Evolutionary conservation across 805 yeast genomes (phyloP).

Genomic region (Metschnikowia cerradonensis): DNA sequence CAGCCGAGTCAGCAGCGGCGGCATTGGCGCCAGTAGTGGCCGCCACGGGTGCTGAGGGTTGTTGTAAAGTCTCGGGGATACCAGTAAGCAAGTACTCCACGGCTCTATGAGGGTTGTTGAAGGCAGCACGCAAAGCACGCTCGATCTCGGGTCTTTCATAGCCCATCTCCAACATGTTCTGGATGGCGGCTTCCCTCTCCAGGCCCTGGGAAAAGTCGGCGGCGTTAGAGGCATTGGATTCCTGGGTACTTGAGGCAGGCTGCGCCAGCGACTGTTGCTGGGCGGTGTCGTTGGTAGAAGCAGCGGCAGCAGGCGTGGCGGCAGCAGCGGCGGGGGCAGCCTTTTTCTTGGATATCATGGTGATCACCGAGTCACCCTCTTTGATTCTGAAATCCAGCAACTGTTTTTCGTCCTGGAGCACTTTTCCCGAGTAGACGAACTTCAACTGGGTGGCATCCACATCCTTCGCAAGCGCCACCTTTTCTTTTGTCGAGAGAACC

Average conservation of each 20-base stretch:
- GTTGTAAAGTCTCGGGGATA: slow-evolving; percentile 62
- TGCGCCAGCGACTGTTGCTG: neutral
- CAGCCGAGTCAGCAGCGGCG: slow-evolving; percentile 11
- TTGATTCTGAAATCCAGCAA: slow-evolving; percentile 71
- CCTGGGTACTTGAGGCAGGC: neutral
- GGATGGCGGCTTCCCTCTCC: slow-evolving; percentile 73
- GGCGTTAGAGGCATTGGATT: slow-evolving; percentile 18
- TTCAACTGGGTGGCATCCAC: slow-evolving; percentile 75
- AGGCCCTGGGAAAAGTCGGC: slow-evolving; percentile 74
- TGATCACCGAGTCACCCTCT: slow-evolving; percentile 83
- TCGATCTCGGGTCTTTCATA: slow-evolving; percentile 85
- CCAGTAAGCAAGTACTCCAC: slow-evolving; percentile 93
- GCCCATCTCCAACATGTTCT: slow-evolving; percentile 92
- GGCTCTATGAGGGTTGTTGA: slow-evolving; percentile 96
- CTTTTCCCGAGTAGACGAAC: slow-evolving; percentile 89
- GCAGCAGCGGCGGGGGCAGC: slow-evolving; percentile 20
- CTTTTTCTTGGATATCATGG: slow-evolving; percentile 67
- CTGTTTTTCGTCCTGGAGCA: slow-evolving; percentile 77
- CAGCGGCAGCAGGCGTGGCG: slow-evolving; percentile 21
- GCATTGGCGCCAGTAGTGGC: slow-evolving; percentile 19
- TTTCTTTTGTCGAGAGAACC: slow-evolving; percentile 66
- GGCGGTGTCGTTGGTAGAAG: neutral
- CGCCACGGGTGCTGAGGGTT: slow-evolving; percentile 22
- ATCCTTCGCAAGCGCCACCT: slow-evolving; percentile 62
- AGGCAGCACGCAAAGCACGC: slow-evolving; percentile 89